Base-by-base conservation (phyloP, 345 rosid genomes). In the Raphanus sativus region DNA sequence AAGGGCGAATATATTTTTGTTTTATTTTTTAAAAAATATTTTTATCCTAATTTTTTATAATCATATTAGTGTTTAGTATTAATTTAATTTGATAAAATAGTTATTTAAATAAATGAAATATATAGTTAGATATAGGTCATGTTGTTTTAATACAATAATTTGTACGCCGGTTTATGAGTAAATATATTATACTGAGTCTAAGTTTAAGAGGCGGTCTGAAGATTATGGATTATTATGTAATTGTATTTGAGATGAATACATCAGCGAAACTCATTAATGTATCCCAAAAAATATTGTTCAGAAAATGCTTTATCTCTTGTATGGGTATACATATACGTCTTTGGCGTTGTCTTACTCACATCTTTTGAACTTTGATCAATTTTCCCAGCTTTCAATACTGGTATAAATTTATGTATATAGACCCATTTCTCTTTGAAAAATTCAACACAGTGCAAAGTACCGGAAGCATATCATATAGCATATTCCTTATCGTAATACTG, bases 401-500 rank as follows among this genome's bases (percentile, higher is more conserved):
- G 67, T 25, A 26, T 8, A 70, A 8, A 77, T 69, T 48, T 62
- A 52, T 32, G 63, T 52, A 62, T 25, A 28, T 28, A 11, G 10
- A 64, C 81, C 81, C 67, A 77, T 64, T 77, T 62, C 54, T 64
- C 71, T 70, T 77, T 64, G 25, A 64, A 77, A 62, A 0, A 21
- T 40, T 56, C 24, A 65, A 48, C 30, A 29, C 52, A 56, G 58
- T 77, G 36, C 56, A 58, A 32, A 30, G 30, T 50, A 50, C 55
- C 55, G 25, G 21, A 21, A 21, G 21, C 21, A 21, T 21, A 21
- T 21, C 21, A 69, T 52, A 61, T 48, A 29, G 60, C 29, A 70
- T 70, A 77, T 71, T 65, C 81, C 67, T 65, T 58, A 65, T 56
- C 76, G 65, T 61, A 58, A 65, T 21, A 28, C 1, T 32, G 30